Evolutionary conservation across 2,329 filamentous ascomycete species (phyloP), one percentile per base, ranked within the genome.

Genomic region (Mycosphaerelloides madeirae): DNA sequence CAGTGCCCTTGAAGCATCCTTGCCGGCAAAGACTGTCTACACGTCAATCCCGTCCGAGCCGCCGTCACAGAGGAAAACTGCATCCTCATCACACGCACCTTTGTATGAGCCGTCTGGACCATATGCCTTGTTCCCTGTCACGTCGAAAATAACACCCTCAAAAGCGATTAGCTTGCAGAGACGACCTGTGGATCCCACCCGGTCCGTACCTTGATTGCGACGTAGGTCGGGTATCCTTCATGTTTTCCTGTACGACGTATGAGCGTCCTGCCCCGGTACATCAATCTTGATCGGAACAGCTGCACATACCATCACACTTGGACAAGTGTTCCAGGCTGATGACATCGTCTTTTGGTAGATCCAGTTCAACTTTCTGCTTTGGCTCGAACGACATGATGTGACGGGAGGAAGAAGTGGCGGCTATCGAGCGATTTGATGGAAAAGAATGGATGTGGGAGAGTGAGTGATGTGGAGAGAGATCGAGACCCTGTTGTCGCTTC

Each of bases 91-190:
- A n/a, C 22, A 25, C 22, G 16, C 36, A 96, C 93, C 86, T 59
- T 87, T 79, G 68, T 98, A 98, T 52, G 84, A 81, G 37, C 87
- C 90, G 18, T 82, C 84, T 8, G 85, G 81, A 36, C 82, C 81
- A 65, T 98, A 98, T 13, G 86, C 82, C 54, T 85, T 82, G 68
- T 97, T 98, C 40, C 84, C 86, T 18, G 81, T 88, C 49, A 98
- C 93, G 63, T 98, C 91, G 63, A 96, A 98, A 41, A 98, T 84
- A 49, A 85, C 87, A 57, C 93, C 91, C 84, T 95, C 14, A 8
- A 19, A 15, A 14, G 38, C 29, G 11, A 6, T 9, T 29, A 19
- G 29, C 16, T 8, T 38, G 15, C 5, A 20, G 31, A 16, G 16
- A 9, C 13, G 28, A 29, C 22, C 9, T 25, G 22, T 25, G 22